Evolutionary conservation across 306 rosid genomes (phyloP).

Genomic region (Nissolia schottii): DNA sequence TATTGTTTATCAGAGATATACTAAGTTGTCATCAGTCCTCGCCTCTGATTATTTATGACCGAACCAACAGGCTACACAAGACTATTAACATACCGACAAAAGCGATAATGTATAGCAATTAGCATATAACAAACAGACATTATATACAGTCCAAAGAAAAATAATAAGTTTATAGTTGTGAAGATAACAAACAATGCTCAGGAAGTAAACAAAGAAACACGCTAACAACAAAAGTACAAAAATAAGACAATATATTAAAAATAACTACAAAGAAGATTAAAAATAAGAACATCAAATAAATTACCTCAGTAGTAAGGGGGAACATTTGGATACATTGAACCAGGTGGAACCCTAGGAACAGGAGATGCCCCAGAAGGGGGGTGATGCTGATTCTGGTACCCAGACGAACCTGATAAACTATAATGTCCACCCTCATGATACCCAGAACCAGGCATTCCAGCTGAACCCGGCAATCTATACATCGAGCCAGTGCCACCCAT

Average conservation of each 20-base stretch:
- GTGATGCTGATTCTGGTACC: slow-evolving; percentile 74
- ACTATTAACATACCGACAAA: background rate
- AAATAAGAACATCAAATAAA: background rate
- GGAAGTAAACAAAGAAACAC: background rate
- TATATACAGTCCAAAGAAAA: background rate
- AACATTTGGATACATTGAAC: slow-evolving; percentile 76
- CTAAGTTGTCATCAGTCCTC: background rate
- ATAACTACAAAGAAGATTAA: background rate
- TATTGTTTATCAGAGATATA: background rate
- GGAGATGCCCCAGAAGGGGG: slow-evolving; percentile 74
- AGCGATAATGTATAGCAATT: background rate
- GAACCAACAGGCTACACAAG: background rate
- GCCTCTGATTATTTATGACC: background rate
- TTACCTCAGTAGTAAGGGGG: slow-evolving; percentile 94
- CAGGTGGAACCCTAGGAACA: slow-evolving; percentile 75
- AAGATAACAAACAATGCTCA: background rate
- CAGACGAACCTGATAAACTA: slow-evolving; percentile 51
- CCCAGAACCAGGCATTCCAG: slow-evolving; percentile 66
- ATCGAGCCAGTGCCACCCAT: slow-evolving; percentile 48
- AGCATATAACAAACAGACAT: background rate
- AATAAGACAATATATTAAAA: background rate
- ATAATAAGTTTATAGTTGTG: background rate
- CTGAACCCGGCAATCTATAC: slow-evolving; percentile 71
- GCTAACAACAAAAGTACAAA: background rate
- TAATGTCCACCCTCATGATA: slow-evolving; percentile 77